Conservation (phyloP, 306 rosid species). For the Inga leiocalycina region DNA sequence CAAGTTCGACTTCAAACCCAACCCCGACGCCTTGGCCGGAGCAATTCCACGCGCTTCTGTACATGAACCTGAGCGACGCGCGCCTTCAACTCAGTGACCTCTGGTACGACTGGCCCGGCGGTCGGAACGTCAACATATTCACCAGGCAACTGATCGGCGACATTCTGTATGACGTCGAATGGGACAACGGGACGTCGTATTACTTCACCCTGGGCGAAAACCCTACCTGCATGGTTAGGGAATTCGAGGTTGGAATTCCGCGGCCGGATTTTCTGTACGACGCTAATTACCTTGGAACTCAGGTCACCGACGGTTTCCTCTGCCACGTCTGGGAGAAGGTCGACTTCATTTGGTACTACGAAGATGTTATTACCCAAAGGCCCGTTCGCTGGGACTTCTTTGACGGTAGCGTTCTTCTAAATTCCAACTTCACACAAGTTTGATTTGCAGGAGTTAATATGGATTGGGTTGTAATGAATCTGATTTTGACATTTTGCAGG, state of each 20-base stretch:
- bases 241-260: slow-evolving; percentile 51
- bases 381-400: slow-evolving; percentile 53
- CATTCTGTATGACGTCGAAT: slow-evolving; percentile 46
- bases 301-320: slow-evolving; percentile 45
- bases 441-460: background rate
- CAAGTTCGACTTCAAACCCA: slow-evolving; percentile 23
- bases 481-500: slow-evolving; percentile 18
- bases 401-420: background rate
- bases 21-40: slow-evolving; percentile 51
- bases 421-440: background rate
- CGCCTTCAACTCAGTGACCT: slow-evolving; percentile 48
- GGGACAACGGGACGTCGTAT: slow-evolving; percentile 63
- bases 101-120: slow-evolving; percentile 62
- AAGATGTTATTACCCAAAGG: slow-evolving; percentile 36
- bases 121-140: slow-evolving; percentile 52
- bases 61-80: slow-evolving; percentile 40
- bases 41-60: slow-evolving; percentile 55
- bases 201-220: slow-evolving; percentile 40
- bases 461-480: background rate
- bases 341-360: slow-evolving; percentile 48
- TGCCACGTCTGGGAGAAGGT: slow-evolving; percentile 51
- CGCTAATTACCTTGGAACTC: slow-evolving; percentile 52
- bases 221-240: slow-evolving; percentile 26
- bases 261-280: slow-evolving; percentile 53
- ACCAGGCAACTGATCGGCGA: slow-evolving; percentile 42